Percentiles rank a stretch among this genome's conserved stretches.
Conservation (phyloP, 495 filamentous ascomycete species). For the Annulohypoxylon maeteangense region DNA sequence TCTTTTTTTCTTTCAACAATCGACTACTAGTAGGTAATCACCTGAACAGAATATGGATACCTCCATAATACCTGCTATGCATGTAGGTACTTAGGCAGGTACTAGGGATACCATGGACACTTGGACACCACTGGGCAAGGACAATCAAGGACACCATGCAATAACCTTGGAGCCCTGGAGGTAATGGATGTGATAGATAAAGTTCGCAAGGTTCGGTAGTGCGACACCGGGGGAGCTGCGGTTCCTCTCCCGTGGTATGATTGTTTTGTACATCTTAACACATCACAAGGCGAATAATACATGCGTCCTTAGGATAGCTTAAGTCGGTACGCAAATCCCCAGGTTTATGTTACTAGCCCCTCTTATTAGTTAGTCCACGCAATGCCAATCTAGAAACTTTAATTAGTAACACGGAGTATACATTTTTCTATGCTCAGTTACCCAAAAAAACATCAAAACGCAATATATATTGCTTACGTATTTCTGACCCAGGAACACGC, state of each 20-base stretch:
- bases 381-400: constrained; percentile 17
- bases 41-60: neutral
- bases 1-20: neutral
- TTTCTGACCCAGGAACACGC: neutral
- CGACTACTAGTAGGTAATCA: no score
- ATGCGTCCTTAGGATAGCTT: neutral
- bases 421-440: neutral
- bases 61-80: neutral
- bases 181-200: neutral
- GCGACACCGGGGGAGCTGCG: constrained; percentile 33
- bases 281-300: neutral
- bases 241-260: constrained; percentile 25
- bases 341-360: constrained; percentile 8
- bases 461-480: constrained; percentile 40
- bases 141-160: neutral
- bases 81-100: neutral
- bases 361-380: constrained; percentile 14
- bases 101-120: neutral
- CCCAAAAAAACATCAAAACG: constrained; percentile 15
- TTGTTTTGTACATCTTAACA: constrained; percentile 8
- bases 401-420: constrained; percentile 34
- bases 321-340: constrained; percentile 1
- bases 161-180: neutral
- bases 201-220: constrained; percentile 32
- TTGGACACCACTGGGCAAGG: no score